These are phyloP conservation scores for Phanerodontia chrysosporium DNA, from an alignment of 768 basidiomycete species.

Conservation along the genomic window DNA sequence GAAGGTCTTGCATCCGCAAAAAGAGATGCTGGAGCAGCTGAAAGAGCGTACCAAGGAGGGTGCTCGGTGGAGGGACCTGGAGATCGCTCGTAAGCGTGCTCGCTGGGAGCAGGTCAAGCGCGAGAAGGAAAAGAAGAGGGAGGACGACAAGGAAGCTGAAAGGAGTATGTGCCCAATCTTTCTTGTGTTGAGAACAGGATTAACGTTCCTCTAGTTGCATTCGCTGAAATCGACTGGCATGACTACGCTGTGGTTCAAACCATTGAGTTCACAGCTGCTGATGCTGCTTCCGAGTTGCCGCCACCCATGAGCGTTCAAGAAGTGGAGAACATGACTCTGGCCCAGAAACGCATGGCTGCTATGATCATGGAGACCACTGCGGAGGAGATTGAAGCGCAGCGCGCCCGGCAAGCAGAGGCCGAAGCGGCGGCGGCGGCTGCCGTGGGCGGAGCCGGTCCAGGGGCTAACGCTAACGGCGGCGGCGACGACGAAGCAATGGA, in stretches of 20 bases:
- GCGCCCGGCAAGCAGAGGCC: conserved; percentile 77
- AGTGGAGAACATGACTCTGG: conserved; percentile 93
- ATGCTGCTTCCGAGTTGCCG: conserved; percentile 86
- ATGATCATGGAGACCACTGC: conserved; percentile 97
- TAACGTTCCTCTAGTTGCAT: no score
- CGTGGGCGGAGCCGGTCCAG: conserved; percentile 60
- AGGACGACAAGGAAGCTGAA: conserved; percentile 92
- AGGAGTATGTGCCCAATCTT: conserved; percentile 63
- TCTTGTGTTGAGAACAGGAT: no score
- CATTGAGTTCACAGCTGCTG: conserved; percentile 93
- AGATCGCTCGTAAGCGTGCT: conserved; percentile 70
- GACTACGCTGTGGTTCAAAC: conserved; percentile 98
- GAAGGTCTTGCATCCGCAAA: conserved; percentile 81
- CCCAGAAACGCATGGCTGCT: conserved; percentile 96
- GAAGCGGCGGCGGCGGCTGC: conserved; percentile 82
- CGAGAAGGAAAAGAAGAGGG: conserved; percentile 79
- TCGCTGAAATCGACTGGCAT: conserved; percentile 99
- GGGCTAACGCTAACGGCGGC: conserved; percentile 46
- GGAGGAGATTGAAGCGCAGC: conserved; percentile 80
- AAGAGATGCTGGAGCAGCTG: conserved; percentile 67
- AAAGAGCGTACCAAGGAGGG: conserved; percentile 60
- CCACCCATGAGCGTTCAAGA: conserved; percentile 96
- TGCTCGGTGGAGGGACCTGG: conserved; percentile 75
- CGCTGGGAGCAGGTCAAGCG: conserved; percentile 85
- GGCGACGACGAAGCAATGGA: conserved; percentile 74